These are phyloP conservation scores for Yamadazyma kitorensis DNA, from an alignment of 805 yeast genomes.

Conservation along the genomic window DNA sequence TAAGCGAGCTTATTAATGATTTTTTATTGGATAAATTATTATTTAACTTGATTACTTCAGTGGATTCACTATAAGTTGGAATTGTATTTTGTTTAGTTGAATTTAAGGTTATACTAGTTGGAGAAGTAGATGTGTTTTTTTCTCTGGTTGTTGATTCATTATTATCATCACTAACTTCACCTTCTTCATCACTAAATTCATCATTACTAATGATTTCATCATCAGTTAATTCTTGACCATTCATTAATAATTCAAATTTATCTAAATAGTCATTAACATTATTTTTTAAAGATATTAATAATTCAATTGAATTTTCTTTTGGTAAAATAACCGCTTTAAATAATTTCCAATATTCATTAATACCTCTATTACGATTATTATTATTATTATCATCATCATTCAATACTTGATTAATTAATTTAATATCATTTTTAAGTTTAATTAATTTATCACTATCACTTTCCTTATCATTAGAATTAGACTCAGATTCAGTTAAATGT, in stretches of 20 bases:
- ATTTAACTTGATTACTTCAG: no score
- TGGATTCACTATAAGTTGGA: no score
- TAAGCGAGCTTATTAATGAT: conserved; percentile 27
- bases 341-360: conserved; percentile 18
- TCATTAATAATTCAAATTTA: conserved; percentile 17
- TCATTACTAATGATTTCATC: conserved; percentile 17
- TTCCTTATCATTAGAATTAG: conserved; percentile 9
- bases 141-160: conserved; percentile 6
- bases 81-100: no score
- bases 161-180: conserved; percentile 12
- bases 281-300: conserved; percentile 17
- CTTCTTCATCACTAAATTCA: no score
- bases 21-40: conserved; percentile 18
- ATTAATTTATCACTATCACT: conserved; percentile 5
- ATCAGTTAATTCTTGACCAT: conserved; percentile 34
- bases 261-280: conserved; percentile 19
- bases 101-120: no score
- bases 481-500: conserved; percentile 8
- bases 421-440: conserved; percentile 14
- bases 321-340: conserved; percentile 25
- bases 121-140: no score
- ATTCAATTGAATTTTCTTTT: conserved; percentile 15
- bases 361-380: conserved; percentile 6
- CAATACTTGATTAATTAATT: conserved; percentile 8
- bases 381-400: not conserved